These are phyloP conservation scores for Leccinum pseudoinsigne DNA, from an alignment of 1,284 basidiomycete species.

Conservation along the genomic window DNA sequence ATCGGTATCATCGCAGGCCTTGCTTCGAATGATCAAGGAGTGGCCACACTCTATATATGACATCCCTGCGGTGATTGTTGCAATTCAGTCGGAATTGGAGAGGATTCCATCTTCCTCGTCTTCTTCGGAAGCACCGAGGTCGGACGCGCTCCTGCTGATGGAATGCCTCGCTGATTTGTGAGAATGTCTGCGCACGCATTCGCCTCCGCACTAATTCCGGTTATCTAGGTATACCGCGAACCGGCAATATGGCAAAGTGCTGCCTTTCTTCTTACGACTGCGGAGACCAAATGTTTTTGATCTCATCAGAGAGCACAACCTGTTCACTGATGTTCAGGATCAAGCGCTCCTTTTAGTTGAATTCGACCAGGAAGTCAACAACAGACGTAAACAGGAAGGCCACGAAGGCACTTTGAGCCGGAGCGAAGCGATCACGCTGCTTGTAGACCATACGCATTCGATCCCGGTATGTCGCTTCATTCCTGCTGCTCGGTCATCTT, in stretches of 20 bases:
- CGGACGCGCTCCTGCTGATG: conserved; percentile 67
- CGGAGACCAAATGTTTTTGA: conserved; percentile 91
- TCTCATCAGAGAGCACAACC: conserved; percentile 90
- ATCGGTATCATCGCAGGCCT: conserved; percentile 46
- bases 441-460: conserved; percentile 95
- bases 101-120: conserved; percentile 56
- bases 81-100: conserved; percentile 83
- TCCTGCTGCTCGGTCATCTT: background rate
- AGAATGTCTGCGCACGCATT: conserved; percentile 26
- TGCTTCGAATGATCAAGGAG: conserved; percentile 77
- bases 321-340: conserved; percentile 95
- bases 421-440: conserved; percentile 78
- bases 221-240: conserved; percentile 64
- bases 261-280: conserved; percentile 87
- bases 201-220: background rate
- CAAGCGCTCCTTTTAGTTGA: conserved; percentile 91
- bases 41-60: conserved; percentile 96
- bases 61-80: conserved; percentile 82
- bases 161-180: conserved; percentile 92
- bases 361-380: conserved; percentile 88
- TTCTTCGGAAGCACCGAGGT: conserved; percentile 35
- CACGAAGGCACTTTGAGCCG: conserved; percentile 40
- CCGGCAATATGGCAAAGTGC: conserved; percentile 90
- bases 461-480: conserved; percentile 71
- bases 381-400: conserved; percentile 50